These are phyloP conservation scores for Acaromyces ingoldii DNA, from an alignment of 1,284 basidiomycete species.

Conservation along the genomic window DNA sequence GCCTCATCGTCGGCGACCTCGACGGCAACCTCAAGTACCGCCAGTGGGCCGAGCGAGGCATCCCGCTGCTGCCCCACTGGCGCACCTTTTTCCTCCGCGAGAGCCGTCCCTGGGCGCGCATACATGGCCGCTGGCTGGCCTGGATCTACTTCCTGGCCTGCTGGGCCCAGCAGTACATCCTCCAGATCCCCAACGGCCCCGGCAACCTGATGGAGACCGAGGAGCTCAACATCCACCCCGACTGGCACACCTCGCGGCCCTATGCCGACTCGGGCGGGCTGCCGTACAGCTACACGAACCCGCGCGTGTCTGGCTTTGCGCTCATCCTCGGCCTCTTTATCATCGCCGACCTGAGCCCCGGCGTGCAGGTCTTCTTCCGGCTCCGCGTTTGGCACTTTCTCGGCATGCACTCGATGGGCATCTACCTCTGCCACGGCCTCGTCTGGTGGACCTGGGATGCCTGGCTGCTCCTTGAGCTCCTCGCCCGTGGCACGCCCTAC, in stretches of 20 bases:
- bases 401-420: constrained; percentile 31
- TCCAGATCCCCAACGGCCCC: constrained; percentile 20
- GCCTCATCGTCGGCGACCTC: constrained; percentile 35
- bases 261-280: constrained; percentile 17
- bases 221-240: constrained; percentile 27
- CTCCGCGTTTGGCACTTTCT: constrained; percentile 32
- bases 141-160: constrained; percentile 33
- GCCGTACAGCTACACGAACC: constrained; percentile 32
- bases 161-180: constrained; percentile 22
- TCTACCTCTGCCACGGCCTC: constrained; percentile 38
- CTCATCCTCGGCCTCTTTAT: constrained; percentile 35
- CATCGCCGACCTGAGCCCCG: constrained; percentile 31
- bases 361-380: constrained; percentile 33
- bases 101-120: too few species aligned
- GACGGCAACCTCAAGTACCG: constrained; percentile 43
- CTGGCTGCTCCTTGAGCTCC: constrained; percentile 26
- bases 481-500: constrained; percentile 29
- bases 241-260: constrained; percentile 21
- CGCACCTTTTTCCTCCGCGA: constrained; percentile 2
- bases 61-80: constrained; percentile 14
- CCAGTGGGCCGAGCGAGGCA: constrained; percentile 20
- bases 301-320: constrained; percentile 18
- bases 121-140: constrained; percentile 32
- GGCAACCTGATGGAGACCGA: constrained; percentile 15
- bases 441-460: constrained; percentile 38